Evolutionary conservation across 2,329 filamentous ascomycete genomes (phyloP), one percentile per base, ranked within the genome.

Genomic region (Cladosporium cucumerinum): DNA sequence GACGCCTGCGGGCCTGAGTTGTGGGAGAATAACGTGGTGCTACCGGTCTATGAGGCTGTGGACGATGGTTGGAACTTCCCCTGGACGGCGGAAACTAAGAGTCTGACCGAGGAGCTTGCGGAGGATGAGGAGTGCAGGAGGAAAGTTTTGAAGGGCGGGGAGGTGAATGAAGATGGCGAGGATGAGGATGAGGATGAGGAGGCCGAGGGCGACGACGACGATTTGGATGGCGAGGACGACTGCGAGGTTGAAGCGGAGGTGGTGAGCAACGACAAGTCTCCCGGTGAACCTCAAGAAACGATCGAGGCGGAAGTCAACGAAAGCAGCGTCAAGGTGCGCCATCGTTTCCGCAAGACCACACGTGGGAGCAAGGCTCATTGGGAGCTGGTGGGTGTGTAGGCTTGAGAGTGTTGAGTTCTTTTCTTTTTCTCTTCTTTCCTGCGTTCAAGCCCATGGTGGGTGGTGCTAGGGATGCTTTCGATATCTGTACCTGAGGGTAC

Each of bases 51-150:
- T 30, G 25, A 46, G 49, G 39, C 60, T n/a, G 25, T 46, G 10
- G 28, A 36, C 18, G 4, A 25, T 5, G 48, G 32, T 23, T 62
- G 60, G 60, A 12, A 61, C 16, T 49, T 11, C 12, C n/a, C 26
- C 6, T 25, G 23, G 21, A 52, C 59, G 23, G 3, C 46, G 21
- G 60, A 55, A 18, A 62, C 32, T 48, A 62, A 55, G 49, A 62
- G 60, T 55, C 26, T 62, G 49, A 25, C 48, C 32, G 60, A 62
- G 4, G 60, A 62, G 26, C 21, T 62, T 43, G 60, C 32, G 25
- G 60, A 62, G 34, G 49, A 62, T 30, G 21, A n/a, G 14, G 21
- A 23, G 32, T 32, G 32, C 12, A 32, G 1, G 30, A 21, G 3
- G 21, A 3, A 10, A 21, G 5, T 18, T 12, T 16, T 39, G 32